Base-by-base conservation (phyloP, 345 rosid genomes). In the Syzygium grande region DNA sequence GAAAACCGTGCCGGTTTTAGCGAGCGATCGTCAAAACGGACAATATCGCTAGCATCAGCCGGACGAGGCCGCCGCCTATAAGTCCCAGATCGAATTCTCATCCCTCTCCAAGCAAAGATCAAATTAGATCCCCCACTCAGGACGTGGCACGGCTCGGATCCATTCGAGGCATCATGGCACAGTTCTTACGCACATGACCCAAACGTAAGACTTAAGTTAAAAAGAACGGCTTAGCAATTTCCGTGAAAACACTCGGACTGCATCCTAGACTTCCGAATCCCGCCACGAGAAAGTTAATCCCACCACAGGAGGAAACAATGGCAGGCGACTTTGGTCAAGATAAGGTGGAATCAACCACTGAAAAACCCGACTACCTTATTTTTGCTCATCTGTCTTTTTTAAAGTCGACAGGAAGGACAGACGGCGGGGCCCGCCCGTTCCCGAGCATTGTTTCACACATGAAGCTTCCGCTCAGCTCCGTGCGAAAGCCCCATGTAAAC, bases 141-240 rank as follows among this genome's bases (percentile, higher is more conserved):
- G 55, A 16, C 55, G 6, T 53, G 55, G 55, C 65, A 3, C 0
- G n/a, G 68, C 68, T 61, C 15, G 68, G 73, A 61, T n/a, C 38
- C 73, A 61, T 2, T 3, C 19, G 34, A 61, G 73, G 14, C 73
- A 12, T 29, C 73, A 5, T 29, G 38, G 73, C 73, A 61, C 34
- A n/a, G 38, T 16, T 61, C 9, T n/a, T 3, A 5, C 23, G 3
- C 79, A 2, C 43, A 17, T 1, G 5, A 9, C 17, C 6, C 0
- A 68, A 68, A 68, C 46, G 79, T 17, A 17, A 68, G 46, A 17
- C 80, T 2, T 2, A 34, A 38, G 49, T 19, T 2, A 2, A 73
- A 2, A 73, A 17, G 49, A 19, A 10, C 11, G 29, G 21, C 41
- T 17, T 17, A 19, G 49, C 80, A 73, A 73, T 73, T 38, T 2